Evolutionary conservation across 139 green algal species (phyloP).

Genomic region (Closterium sp.): DNA sequence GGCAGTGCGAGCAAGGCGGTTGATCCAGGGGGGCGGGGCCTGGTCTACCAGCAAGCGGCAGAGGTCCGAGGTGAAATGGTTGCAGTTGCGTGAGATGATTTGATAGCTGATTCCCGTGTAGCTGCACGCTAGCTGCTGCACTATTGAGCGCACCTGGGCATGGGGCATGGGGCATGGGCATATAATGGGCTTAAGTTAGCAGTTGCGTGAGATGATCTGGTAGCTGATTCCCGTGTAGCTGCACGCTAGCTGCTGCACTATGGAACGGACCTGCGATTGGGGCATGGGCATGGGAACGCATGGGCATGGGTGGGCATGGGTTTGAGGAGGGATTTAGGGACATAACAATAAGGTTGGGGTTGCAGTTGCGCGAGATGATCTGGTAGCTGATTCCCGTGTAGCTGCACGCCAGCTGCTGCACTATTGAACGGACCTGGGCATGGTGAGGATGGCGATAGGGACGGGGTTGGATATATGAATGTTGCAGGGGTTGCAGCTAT

Average conservation of each 20-base stretch:
- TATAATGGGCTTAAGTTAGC: too few relatives aligned
- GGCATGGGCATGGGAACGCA: too few relatives aligned
- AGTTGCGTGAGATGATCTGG: too few relatives aligned
- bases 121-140: conserved; percentile 2
- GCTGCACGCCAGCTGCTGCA: conserved; percentile 1
- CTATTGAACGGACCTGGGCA: not conserved
- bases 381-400: conserved; percentile 83
- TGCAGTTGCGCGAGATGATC: conserved; percentile 87
- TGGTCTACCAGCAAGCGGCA: conserved; percentile 67
- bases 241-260: too few relatives aligned
- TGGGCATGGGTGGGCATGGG: too few relatives aligned
- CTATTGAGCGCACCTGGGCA: not conserved
- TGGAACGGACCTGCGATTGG: not conserved
- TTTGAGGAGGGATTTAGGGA: too few relatives aligned
- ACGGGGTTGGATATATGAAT: not conserved
- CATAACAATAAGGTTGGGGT: conserved; percentile 46
- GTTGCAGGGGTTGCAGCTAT: too few relatives aligned
- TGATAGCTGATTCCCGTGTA: conserved; percentile 83
- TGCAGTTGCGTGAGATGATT: conserved; percentile 87
- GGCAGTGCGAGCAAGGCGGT: conserved; percentile 27
- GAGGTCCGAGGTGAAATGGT: conserved; percentile 79
- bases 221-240: too few relatives aligned
- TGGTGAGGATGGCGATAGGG: not conserved
- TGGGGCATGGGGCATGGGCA: not conserved
- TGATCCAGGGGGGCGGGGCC: conserved; percentile 65